These are phyloP conservation scores for Hypoxylon crocopeplum DNA, from an alignment of 495 filamentous ascomycete species.

Conservation along the genomic window DNA sequence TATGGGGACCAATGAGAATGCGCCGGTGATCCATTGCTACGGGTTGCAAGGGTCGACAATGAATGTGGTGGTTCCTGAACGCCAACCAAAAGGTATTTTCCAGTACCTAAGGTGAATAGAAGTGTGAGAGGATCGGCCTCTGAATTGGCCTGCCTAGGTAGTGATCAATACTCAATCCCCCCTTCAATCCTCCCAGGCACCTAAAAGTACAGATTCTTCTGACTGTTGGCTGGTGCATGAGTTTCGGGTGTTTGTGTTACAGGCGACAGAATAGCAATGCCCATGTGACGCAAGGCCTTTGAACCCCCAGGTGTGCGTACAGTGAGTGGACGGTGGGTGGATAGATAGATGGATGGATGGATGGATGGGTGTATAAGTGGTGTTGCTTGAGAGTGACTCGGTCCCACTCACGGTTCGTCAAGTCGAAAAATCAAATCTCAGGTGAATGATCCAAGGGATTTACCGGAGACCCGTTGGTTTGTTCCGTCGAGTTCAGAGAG, in stretches of 20 bases:
- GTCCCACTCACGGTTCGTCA: not conserved
- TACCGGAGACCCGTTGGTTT: not conserved
- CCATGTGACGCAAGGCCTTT: slow-evolving; percentile 12
- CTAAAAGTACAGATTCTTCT: not conserved
- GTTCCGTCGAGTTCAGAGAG: not conserved
- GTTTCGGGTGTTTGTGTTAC: slow-evolving; percentile 23
- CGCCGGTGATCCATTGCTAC: slow-evolving; percentile 36
- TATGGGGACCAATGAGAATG: slow-evolving; percentile 31
- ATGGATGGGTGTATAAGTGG: slow-evolving; percentile 10
- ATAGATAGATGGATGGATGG: too few relatives aligned
- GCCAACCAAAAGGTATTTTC: slow-evolving; percentile 6
- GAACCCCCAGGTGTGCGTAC: slow-evolving; percentile 12
- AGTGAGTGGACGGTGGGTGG: not conserved
- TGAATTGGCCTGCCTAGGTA: not conserved
- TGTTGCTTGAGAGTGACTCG: slow-evolving; percentile 6
- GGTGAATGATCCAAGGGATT: not conserved
- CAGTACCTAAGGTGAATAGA: not conserved
- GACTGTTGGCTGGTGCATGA: slow-evolving; percentile 1
- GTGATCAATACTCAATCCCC: not conserved
- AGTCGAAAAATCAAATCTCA: slow-evolving; percentile 5
- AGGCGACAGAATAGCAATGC: slow-evolving; percentile 7
- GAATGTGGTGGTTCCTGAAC: slow-evolving; percentile 20
- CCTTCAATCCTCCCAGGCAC: slow-evolving; percentile 2
- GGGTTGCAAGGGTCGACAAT: slow-evolving; percentile 32
- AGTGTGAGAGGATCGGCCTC: not conserved